Conservation (phyloP, 2,329 filamentous ascomycete genomes). For the Cladosporium sp. region DNA sequence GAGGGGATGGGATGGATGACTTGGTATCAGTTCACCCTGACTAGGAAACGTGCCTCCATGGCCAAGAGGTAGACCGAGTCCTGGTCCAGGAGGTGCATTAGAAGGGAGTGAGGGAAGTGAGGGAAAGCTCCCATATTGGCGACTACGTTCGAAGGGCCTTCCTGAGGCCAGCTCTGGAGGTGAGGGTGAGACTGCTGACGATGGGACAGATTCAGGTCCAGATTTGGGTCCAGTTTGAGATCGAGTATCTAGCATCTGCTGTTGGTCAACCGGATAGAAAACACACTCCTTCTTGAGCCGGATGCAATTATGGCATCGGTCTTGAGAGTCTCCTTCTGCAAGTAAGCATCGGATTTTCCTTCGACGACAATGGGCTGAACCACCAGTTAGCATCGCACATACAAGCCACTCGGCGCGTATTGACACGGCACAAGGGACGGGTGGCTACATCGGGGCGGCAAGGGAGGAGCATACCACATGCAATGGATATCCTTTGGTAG, state of each 20-base stretch:
- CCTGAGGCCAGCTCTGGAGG: slow-evolving; percentile 22
- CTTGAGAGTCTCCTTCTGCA: slow-evolving; percentile 68
- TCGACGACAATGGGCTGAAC: slow-evolving; percentile 79
- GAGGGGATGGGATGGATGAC: not conserved
- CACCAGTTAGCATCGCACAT: slow-evolving; percentile 16
- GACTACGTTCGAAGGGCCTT: slow-evolving; percentile 23
- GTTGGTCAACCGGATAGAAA: slow-evolving; percentile 78
- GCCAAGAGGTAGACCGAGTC: not conserved
- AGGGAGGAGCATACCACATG: slow-evolving; percentile 66
- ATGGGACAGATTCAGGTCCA: slow-evolving; percentile 26
- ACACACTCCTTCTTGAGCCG: slow-evolving; percentile 91
- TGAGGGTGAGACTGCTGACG: slow-evolving; percentile 32
- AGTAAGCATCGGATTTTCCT: slow-evolving; percentile 91
- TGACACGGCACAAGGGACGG: slow-evolving; percentile 12
- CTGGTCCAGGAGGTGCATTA: slow-evolving; percentile 5
- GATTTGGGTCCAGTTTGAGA: slow-evolving; percentile 27
- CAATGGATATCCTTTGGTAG: slow-evolving; percentile 92
- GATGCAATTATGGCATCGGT: slow-evolving; percentile 88
- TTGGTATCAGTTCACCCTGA: slow-evolving; percentile 7
- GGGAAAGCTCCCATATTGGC: slow-evolving; percentile 23
- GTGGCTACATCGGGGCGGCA: not conserved
- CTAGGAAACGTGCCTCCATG: not conserved
- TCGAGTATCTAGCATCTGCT: slow-evolving; percentile 30
- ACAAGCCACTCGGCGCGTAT: slow-evolving; percentile 18
- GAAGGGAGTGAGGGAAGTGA: slow-evolving; percentile 20